Percentiles rank a stretch among this genome's conserved stretches.
phyloP scores from a whole-genome alignment of 306 rosid genomes.

The Malus sieversii region DNA sequence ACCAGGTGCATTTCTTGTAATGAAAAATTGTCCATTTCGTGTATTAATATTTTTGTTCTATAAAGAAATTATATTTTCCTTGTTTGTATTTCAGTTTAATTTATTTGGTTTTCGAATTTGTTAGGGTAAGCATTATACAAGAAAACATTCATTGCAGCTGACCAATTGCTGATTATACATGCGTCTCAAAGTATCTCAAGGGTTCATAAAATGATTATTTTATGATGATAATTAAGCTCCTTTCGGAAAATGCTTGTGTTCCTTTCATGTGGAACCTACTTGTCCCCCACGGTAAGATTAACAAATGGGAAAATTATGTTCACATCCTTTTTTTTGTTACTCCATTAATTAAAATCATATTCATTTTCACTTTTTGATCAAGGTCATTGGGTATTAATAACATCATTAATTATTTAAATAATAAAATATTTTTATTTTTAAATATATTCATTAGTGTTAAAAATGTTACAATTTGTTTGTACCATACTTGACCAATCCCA shows the following conservation, averaged over 20 bases:
- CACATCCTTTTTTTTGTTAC: too few species aligned
- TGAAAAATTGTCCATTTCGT: neutral
- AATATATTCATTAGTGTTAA: too few species aligned
- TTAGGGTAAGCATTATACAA: neutral
- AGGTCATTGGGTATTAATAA: too few species aligned
- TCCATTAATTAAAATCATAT: too few species aligned
- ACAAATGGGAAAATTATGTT: too few species aligned
- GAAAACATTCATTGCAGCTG: neutral
- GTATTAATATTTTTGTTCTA: neutral
- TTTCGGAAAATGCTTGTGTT: neutral
- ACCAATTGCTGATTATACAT: neutral
- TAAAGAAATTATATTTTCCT: neutral
- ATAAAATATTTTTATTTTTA: too few species aligned
- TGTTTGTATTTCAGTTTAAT: neutral
- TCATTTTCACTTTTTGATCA: too few species aligned
- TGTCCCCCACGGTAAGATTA: too few species aligned
- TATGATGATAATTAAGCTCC: neutral
- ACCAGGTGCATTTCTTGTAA: neutral
- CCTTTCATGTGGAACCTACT: too few species aligned
- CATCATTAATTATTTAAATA: too few species aligned
- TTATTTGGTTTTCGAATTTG: neutral
- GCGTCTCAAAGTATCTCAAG: neutral
- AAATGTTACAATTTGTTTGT: too few species aligned
- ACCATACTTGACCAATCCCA: too few species aligned
- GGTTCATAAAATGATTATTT: neutral